Evolutionary conservation across 2,329 filamentous ascomycete genomes (phyloP), one percentile per base, ranked within the genome.

Genomic region (Ambrosiella xylebori): DNA sequence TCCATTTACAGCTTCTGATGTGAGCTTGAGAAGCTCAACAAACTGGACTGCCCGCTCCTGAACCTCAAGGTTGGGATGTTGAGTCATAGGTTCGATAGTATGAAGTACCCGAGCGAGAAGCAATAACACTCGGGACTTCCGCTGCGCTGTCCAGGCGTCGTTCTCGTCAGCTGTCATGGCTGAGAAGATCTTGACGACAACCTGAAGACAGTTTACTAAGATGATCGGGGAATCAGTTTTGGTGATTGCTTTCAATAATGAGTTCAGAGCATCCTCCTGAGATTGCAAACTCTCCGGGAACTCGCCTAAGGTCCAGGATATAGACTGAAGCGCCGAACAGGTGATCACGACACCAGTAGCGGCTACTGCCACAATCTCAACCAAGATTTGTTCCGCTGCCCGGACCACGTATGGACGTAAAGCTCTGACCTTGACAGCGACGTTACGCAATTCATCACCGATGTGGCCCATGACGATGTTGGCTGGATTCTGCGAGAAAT

Each of bases 11-110:
- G 91, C 89, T 71, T 98, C 93, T 1, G 83, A 82, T 1, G 88
- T 88, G 50, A 98, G 75, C 60, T 88, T 88, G 65, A 97, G 80
- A 11, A 97, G 76, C 67, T 98, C 93, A 0, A 89, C 78, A 64
- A 95, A 94, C 66, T 96, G 90, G 1, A 96, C 90, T 2, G 90
- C 85, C 59, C 93, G 81, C 69, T 97, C 93, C 70, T 98, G 93
- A 2, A 98, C 89, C 67, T 98, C 93, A 1, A 98, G 76, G 64
- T 83, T 88, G 0, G 91, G 90, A 67, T 97, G 88, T 45, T 84
- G 76, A 0, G 83, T 81, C 13, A 97, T 70, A 0, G 83, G 80
- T 65, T 97, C 90, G 19, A 95, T 73, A 53, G 87, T 85, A 67
- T 93, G 81, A 17, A 95, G 79, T 6, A 96, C 81, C 1, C 89